Percentiles rank a stretch among this genome's conserved stretches.
These are phyloP conservation scores for Plenodomus biglobosus DNA, from an alignment of 2,329 filamentous ascomycete species.

Conservation along the genomic window DNA sequence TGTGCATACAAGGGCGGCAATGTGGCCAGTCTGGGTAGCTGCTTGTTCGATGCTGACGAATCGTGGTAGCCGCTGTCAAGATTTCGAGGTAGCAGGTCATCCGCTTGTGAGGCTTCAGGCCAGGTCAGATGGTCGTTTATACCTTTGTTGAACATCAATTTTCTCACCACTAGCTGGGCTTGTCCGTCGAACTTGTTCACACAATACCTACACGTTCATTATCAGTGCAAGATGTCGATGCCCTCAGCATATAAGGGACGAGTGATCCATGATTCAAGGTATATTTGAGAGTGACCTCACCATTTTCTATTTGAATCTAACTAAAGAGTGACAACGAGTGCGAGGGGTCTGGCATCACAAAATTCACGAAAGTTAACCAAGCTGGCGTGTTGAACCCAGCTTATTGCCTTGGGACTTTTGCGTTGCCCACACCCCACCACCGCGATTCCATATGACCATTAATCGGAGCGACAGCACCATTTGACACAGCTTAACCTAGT, in stretches of 20 bases:
- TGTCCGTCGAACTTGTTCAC: no score
- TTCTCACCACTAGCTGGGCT: no score
- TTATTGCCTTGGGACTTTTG: not conserved
- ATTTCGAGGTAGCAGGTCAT: no score
- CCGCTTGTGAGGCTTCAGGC: no score
- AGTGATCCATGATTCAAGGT: no score
- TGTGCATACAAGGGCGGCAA: not conserved
- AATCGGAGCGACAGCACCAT: not conserved
- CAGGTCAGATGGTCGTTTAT: no score
- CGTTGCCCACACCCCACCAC: not conserved
- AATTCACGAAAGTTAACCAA: not conserved
- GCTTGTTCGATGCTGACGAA: not conserved
- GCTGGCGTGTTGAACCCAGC: slow-evolving; percentile 13
- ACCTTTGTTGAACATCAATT: no score
- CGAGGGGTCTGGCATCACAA: not conserved
- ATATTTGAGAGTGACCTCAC: not conserved
- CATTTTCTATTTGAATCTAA: not conserved
- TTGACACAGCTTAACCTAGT: not conserved
- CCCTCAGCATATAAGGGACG: no score
- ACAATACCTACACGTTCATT: no score
- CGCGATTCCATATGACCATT: not conserved
- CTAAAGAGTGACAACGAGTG: not conserved
- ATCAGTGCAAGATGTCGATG: no score
- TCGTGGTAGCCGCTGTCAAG: no score
- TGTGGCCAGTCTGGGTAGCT: slow-evolving; percentile 1